These are phyloP conservation scores for Triticum dicoccoides DNA, from an alignment of 176 grass and related monocot genomes.

Conservation along the genomic window DNA sequence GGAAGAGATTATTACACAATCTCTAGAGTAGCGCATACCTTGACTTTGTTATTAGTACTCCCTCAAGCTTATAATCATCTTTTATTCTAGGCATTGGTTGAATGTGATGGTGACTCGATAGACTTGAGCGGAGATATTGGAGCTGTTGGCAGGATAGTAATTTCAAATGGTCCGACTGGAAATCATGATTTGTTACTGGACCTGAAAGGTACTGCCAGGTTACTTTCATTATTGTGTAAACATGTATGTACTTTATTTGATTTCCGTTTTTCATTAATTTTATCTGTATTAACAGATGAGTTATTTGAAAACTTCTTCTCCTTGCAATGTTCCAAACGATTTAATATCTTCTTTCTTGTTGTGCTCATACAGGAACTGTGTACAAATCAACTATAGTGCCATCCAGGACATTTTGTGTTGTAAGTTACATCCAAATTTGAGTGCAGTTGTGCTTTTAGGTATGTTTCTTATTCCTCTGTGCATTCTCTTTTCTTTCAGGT, in stretches of 20 bases:
- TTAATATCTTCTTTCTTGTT: conserved; percentile 14
- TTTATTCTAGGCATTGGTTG: conserved; percentile 75
- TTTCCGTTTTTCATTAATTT: conserved; percentile 3
- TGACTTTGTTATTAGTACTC: conserved; percentile 6
- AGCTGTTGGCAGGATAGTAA: conserved; percentile 80
- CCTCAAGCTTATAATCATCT: conserved; percentile 30
- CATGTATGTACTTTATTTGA: neutral
- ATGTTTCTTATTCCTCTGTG: conserved; percentile 12
- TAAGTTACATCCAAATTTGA: conserved; percentile 46
- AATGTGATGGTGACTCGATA: conserved; percentile 96
- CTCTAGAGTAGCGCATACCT: neutral
- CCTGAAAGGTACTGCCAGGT: conserved; percentile 67
- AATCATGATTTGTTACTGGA: conserved; percentile 85
- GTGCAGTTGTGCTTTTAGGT: neutral
- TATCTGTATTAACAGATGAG: neutral
- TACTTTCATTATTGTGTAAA: neutral
- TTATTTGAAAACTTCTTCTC: neutral
- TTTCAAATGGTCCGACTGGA: conserved; percentile 66
- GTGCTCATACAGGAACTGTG: conserved; percentile 74
- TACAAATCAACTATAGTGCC: conserved; percentile 93
- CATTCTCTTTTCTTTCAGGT: conserved; percentile 57
- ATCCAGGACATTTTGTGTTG: conserved; percentile 95
- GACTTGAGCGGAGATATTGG: conserved; percentile 95
- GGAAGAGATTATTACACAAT: neutral
- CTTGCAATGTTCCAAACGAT: conserved; percentile 11